Evolutionary conservation across 164 flowering plant genomes (phyloP).

Genomic region (Vitis vinifera): DNA sequence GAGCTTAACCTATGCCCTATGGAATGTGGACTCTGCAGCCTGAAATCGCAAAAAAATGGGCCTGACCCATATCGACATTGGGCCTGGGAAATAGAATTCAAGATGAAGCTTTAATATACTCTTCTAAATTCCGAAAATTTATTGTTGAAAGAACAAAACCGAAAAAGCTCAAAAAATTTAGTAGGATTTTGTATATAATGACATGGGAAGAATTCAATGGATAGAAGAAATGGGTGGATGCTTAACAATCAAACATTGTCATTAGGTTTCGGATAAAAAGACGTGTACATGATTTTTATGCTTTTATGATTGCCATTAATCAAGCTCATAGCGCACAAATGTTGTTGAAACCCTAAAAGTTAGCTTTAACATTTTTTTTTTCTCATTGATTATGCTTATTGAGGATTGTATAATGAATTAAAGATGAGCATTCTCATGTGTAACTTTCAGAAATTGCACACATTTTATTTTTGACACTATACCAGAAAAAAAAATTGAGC

Average conservation of each 20-base stretch:
- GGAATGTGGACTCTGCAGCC: no score
- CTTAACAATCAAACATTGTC: conserved; percentile 13
- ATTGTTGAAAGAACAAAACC: no score
- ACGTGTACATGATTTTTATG: not conserved
- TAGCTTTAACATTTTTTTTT: not conserved
- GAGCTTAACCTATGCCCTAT: no score
- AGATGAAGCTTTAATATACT: no score
- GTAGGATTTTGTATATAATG: not conserved
- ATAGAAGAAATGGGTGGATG: not conserved
- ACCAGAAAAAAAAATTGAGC: not conserved
- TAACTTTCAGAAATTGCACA: not conserved
- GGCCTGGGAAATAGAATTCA: no score
- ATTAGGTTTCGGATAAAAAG: conserved; percentile 10
- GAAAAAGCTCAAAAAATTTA: no score
- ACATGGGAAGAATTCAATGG: not conserved
- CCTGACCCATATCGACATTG: no score
- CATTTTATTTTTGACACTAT: no score
- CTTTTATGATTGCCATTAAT: conserved; percentile 5
- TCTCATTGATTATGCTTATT: conserved; percentile 5
- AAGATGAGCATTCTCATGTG: conserved; percentile 4
- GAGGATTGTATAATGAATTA: conserved; percentile 7
- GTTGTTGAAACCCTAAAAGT: not conserved
- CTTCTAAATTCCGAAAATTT: no score
- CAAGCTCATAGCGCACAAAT: not conserved
- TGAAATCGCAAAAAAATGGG: no score